phyloP scores from a whole-genome alignment of 805 yeast species.

The Candida khao-thaluensis region DNA sequence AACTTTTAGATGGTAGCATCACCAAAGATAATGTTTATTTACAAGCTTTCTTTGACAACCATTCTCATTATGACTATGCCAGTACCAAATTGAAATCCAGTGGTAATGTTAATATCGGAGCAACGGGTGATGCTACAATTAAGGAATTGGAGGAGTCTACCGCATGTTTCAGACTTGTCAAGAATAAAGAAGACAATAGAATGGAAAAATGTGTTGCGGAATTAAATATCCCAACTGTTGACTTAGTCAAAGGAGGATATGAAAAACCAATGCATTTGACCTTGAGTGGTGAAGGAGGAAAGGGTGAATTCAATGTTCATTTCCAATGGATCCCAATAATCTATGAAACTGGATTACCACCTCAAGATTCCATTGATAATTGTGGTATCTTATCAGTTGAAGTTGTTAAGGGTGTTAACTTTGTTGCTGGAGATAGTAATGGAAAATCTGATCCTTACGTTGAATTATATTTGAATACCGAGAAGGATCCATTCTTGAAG shows the following conservation, averaged over 20 bases:
- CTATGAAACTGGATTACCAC: constrained; percentile 57
- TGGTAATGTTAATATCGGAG: constrained; percentile 29
- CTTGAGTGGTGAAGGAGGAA: constrained; percentile 50
- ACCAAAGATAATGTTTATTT: constrained; percentile 59
- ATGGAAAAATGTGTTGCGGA: constrained; percentile 60
- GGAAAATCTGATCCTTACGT: constrained; percentile 94
- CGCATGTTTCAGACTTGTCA: constrained; percentile 59
- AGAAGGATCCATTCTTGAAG: constrained; percentile 58
- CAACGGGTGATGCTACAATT: constrained; percentile 70
- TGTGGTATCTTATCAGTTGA: constrained; percentile 68
- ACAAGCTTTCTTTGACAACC: constrained; percentile 76
- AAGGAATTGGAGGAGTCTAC: constrained; percentile 77
- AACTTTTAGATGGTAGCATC: constrained; percentile 59
- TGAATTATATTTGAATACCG: constrained; percentile 65
- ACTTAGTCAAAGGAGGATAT: constrained; percentile 65
- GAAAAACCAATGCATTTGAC: constrained; percentile 56
- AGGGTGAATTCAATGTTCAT: constrained; percentile 53
- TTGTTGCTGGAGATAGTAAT: constrained; percentile 83
- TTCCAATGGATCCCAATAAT: constrained; percentile 78
- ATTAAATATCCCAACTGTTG: constrained; percentile 61
- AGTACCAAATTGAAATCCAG: constrained; percentile 55
- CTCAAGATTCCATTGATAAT: constrained; percentile 70
- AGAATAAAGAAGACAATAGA: constrained; percentile 53
- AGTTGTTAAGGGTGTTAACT: constrained; percentile 60
- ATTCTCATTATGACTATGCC: constrained; percentile 61